Base-by-base conservation (phyloP, 2,329 filamentous ascomycete genomes). In the Trichoderma koningiopsis region DNA sequence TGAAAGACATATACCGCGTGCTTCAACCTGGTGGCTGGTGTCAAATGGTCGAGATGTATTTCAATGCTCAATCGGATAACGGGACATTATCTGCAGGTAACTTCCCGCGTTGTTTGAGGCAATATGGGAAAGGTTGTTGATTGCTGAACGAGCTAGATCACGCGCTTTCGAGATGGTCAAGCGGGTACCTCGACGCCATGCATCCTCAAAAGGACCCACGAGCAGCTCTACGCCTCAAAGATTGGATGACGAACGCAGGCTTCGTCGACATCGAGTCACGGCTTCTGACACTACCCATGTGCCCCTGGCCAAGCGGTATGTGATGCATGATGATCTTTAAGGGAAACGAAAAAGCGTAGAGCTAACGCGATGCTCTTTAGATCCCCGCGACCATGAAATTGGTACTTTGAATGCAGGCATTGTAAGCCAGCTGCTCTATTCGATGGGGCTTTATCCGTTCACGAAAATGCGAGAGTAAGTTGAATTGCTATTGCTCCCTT, bases 31-130 rank as follows among this genome's bases (percentile, higher is more conserved):
- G 90, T 2, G 94, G 94, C 1, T 97, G 93, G 93, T 86, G 92
- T 70, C 93, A 97, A 76, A 90, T 97, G 86, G 87, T 92, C n/a
- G 94, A 97, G 76, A 87, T 94, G 74, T 93, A 96, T 76, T 91
- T 90, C 78, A 93, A 93, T 72, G 89, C 92, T 31, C 94, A 97
- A 78, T 97, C 93, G 0, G 89, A 95, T 73, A 96, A 92, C 74
- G 93, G 93, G 5, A 89, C 88, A n/a, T 81, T 96, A 74, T 89
- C 88, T 13, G 85, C 89, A 62, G 84, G 88, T 85, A 75, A 78
- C 84, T 59, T 24, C 43, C 6, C 13, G 11, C 11, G 4, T 31
- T 4, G 55, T 13, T 22, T 10, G 22, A 35, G 14, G 31, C 19
- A 49, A 11, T 27, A 33, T 5, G 11, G 24, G 19, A 13, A 16